Evolutionary conservation across 768 basidiomycete species (phyloP).

Genomic region (Lyophyllum shimeji): DNA sequence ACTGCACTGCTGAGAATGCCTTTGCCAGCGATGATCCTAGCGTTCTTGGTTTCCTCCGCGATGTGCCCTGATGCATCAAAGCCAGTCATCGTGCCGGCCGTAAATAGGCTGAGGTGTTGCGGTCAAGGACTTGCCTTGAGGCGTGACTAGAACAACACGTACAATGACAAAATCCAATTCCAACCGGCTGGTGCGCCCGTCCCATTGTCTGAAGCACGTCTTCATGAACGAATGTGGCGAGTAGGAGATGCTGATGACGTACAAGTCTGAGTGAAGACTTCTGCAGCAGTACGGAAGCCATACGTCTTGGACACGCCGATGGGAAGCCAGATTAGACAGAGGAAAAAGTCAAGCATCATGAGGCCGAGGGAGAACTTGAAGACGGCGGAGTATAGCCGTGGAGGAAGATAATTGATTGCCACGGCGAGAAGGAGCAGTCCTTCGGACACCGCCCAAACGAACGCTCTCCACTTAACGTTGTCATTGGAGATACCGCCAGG

Average conservation of each 20-base stretch:
- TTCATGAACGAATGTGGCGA: not conserved
- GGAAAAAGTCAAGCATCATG: conserved; percentile 84
- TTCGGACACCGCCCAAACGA: conserved; percentile 85
- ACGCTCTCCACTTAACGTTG: conserved; percentile 83
- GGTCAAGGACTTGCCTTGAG: not conserved
- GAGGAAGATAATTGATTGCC: conserved; percentile 84
- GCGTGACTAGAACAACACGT: conserved; percentile 9
- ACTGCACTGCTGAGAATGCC: conserved; percentile 80
- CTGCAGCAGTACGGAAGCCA: conserved; percentile 80
- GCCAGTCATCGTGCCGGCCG: conserved; percentile 85
- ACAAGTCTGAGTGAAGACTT: conserved; percentile 85
- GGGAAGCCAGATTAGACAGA: conserved; percentile 90
- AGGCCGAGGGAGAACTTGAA: conserved; percentile 76
- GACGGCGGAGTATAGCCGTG: conserved; percentile 66
- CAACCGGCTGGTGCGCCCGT: conserved; percentile 84
- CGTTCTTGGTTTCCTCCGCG: conserved; percentile 87
- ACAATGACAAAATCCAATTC: conserved; percentile 94
- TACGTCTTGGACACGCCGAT: conserved; percentile 89
- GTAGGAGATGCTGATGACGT: conserved; percentile 25
- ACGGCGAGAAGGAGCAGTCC: conserved; percentile 67
- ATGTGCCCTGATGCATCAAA: conserved; percentile 90
- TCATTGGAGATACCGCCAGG: conserved; percentile 72
- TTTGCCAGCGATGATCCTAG: conserved; percentile 77
- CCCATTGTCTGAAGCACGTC: conserved; percentile 65
- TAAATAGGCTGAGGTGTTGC: conserved; percentile 62